Conservation (phyloP, 1,284 basidiomycete genomes). For the Chiua sp. region DNA sequence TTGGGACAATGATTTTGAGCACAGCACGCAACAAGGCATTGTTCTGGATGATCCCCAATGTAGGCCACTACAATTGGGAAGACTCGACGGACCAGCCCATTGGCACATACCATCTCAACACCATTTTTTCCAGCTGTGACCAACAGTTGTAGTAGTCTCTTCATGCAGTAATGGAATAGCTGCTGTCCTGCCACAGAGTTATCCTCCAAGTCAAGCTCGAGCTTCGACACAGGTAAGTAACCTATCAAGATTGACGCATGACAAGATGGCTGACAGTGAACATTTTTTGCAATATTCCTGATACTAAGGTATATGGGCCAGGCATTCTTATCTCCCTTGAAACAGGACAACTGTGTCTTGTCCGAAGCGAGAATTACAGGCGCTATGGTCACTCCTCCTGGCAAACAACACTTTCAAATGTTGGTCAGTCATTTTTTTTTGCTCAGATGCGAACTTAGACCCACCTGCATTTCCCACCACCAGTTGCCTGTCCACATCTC, state of each 20-base stretch:
- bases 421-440: background rate
- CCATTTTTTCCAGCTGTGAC: background rate
- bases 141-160: slow-evolving; percentile 5
- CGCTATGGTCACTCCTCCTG: background rate
- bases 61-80: background rate
- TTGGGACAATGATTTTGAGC: background rate
- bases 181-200: slow-evolving; percentile 6
- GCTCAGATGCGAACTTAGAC: background rate
- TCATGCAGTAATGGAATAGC: slow-evolving; percentile 35
- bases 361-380: slow-evolving; percentile 20
- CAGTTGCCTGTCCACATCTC: slow-evolving; percentile 16
- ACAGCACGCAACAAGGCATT: background rate
- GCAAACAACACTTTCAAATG: background rate
- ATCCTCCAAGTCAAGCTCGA: slow-evolving; percentile 6
- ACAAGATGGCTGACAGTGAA: background rate
- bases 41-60: background rate
- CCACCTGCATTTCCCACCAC: slow-evolving; percentile 19
- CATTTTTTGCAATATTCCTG: slow-evolving; percentile 23
- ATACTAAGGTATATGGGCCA: slow-evolving; percentile 31
- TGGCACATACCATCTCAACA: background rate
- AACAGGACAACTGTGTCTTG: slow-evolving; percentile 16
- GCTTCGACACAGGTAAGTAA: slow-evolving; percentile 26
- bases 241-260: slow-evolving; percentile 19
- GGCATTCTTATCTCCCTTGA: slow-evolving; percentile 26
- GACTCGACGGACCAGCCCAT: background rate